A percentile compares a stretch with the other conserved stretches of the same genome.
phyloP scores from a whole-genome alignment of 805 yeast species.

The Kodamaea fukazawae region DNA sequence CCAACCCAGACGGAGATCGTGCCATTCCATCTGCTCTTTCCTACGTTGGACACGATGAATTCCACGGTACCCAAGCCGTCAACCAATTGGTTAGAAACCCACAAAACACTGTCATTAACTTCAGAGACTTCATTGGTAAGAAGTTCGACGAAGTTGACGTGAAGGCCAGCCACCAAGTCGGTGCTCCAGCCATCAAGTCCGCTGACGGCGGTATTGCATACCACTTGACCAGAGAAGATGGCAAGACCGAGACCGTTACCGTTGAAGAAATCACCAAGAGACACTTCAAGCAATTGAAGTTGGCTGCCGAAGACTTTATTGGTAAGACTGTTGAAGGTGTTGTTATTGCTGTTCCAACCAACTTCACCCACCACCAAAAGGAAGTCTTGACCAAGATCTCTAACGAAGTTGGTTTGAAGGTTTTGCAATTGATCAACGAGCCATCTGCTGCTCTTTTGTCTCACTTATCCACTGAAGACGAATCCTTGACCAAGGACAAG shows the following conservation, averaged over 20 bases:
- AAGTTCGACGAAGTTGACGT: constrained; percentile 68
- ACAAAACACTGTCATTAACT: constrained; percentile 78
- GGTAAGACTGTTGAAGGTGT: constrained; percentile 79
- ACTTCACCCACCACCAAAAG: constrained; percentile 74
- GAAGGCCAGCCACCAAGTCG: constrained; percentile 49
- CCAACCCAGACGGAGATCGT: constrained; percentile 99
- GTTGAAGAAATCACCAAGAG: constrained; percentile 79
- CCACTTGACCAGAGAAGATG: constrained; percentile 49
- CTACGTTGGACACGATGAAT: constrained; percentile 92
- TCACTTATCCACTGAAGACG: constrained; percentile 52
- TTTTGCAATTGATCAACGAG: constrained; percentile 86
- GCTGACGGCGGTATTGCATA: constrained; percentile 67
- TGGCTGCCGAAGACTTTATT: constrained; percentile 89
- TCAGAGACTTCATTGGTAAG: constrained; percentile 89
- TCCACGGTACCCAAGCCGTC: constrained; percentile 94
- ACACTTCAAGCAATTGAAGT: constrained; percentile 76
- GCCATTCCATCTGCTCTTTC: constrained; percentile 90
- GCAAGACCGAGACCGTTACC: constrained; percentile 51
- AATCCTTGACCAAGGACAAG: constrained; percentile 58
- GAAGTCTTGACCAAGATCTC: constrained; percentile 60
- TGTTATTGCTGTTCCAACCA: constrained; percentile 88
- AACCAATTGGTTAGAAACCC: constrained; percentile 92
- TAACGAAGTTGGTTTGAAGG: constrained; percentile 68
- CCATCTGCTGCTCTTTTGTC: constrained; percentile 91
- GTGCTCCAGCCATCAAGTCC: constrained; percentile 59